phyloP scores from a whole-genome alignment of 495 filamentous ascomycete species.

The Glutinoglossum americanum region DNA sequence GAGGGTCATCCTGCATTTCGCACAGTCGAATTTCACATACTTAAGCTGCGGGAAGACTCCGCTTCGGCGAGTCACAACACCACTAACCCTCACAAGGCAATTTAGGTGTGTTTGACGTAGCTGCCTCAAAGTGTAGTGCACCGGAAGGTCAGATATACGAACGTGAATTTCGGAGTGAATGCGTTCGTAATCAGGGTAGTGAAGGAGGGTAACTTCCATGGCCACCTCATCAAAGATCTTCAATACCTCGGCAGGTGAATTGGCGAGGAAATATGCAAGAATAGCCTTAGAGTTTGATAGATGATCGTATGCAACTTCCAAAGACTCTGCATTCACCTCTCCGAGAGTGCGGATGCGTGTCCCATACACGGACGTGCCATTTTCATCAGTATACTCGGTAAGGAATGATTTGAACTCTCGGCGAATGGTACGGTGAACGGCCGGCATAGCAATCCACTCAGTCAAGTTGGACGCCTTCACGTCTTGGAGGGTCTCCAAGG shows the following conservation, averaged over 20 bases:
- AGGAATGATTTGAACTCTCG: constrained; percentile 94
- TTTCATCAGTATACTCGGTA: constrained; percentile 80
- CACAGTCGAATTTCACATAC: constrained; percentile 92
- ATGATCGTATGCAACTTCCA: constrained; percentile 93
- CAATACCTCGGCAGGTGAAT: constrained; percentile 79
- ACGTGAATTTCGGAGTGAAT: constrained; percentile 98
- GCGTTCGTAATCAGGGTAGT: constrained; percentile 93
- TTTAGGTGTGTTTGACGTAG: constrained; percentile 92
- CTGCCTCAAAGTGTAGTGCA: constrained; percentile 91
- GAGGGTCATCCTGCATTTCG: constrained; percentile 75
- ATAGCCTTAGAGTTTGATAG: constrained; percentile 77
- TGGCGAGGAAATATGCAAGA: constrained; percentile 92
- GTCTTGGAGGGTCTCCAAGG: constrained; percentile 76
- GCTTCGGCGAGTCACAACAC: constrained; percentile 88
- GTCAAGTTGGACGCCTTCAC: constrained; percentile 82
- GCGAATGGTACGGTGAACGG: constrained; percentile 82
- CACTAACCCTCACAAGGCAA: constrained; percentile 82
- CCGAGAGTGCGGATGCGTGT: constrained; percentile 80
- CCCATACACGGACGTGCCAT: constrained; percentile 80
- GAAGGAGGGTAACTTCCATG: constrained; percentile 80
- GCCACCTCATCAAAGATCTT: constrained; percentile 95
- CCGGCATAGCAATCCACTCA: constrained; percentile 82
- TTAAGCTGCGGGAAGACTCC: constrained; percentile 97
- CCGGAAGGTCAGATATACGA: constrained; percentile 82
- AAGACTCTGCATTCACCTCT: constrained; percentile 85